Evolutionary conservation across 176 grass and related monocot genomes (phyloP).

Genomic region (Oryza punctata): DNA sequence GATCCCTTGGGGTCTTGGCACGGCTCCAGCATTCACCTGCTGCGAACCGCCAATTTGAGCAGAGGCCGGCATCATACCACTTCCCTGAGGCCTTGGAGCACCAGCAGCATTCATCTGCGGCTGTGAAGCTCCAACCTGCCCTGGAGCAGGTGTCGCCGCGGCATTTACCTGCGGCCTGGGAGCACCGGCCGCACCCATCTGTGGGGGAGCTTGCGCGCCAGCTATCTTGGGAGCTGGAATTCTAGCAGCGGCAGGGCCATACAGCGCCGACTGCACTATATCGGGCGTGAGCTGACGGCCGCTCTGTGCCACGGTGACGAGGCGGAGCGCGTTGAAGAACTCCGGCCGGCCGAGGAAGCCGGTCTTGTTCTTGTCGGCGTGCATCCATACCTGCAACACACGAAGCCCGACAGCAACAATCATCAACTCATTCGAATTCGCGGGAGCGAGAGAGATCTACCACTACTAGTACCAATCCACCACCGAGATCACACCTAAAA

Average conservation of each 20-base stretch:
- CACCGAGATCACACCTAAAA: constrained; percentile 29
- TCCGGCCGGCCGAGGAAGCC: constrained; percentile 95
- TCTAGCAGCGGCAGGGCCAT: constrained; percentile 82
- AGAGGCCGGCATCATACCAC: constrained; percentile 34
- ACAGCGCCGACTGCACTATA: constrained; percentile 90
- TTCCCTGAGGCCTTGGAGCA: constrained; percentile 42
- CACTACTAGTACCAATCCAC: constrained; percentile 10
- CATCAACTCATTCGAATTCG: constrained; percentile 11
- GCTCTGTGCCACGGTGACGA: constrained; percentile 96
- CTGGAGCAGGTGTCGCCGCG: constrained; percentile 17
- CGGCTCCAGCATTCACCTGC: constrained; percentile 44
- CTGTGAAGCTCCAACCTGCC: constrained; percentile 43
- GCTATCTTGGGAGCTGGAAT: constrained; percentile 91
- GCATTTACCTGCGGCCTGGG: constrained; percentile 50
- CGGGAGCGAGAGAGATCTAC: constrained; percentile 31
- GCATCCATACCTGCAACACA: constrained; percentile 81
- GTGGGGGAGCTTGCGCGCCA: constrained; percentile 39
- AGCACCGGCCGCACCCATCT: constrained; percentile 39
- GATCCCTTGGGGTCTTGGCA: constrained; percentile 48
- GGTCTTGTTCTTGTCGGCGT: constrained; percentile 91
- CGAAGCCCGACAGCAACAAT: background rate
- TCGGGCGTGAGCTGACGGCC: constrained; percentile 86
- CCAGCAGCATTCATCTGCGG: constrained; percentile 49
- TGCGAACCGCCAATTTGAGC: constrained; percentile 45
- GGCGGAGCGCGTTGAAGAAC: constrained; percentile 92